These are phyloP conservation scores for Polygonum maritimum DNA, from an alignment of 148 eudicot species.

Conservation along the genomic window DNA sequence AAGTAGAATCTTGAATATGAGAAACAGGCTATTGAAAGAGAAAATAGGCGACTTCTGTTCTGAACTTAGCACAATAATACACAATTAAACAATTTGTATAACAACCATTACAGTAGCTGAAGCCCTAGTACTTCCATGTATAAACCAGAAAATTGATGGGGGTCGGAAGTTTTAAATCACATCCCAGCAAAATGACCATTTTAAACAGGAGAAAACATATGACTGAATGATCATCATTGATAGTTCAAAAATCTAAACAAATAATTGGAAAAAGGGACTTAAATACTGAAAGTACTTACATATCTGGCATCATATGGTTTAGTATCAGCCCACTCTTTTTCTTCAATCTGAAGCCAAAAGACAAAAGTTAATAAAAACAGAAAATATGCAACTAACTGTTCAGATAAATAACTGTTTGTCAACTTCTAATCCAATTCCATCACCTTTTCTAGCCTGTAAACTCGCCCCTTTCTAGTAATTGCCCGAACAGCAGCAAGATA, in stretches of 20 bases:
- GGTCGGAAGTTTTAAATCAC: neutral
- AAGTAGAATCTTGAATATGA: neutral
- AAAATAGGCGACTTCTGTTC: neutral
- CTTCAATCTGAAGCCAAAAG: slow-evolving; percentile 39
- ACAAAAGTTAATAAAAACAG: slow-evolving; percentile 7
- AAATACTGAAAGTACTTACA: slow-evolving; percentile 31
- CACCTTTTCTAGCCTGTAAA: slow-evolving; percentile 47
- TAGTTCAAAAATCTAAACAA: neutral
- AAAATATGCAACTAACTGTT: neutral
- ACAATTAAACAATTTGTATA: neutral
- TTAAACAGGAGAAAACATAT: neutral
- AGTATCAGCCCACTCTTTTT: slow-evolving; percentile 33
- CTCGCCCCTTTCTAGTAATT: slow-evolving; percentile 34
- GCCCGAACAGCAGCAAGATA: slow-evolving; percentile 34
- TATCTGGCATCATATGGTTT: slow-evolving; percentile 43
- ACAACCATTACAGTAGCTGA: neutral
- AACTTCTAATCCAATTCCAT: neutral
- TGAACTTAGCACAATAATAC: neutral
- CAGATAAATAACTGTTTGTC: neutral
- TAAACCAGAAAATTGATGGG: neutral
- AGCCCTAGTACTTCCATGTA: neutral
- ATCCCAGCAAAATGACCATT: neutral
- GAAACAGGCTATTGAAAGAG: neutral
- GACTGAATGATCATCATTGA: neutral
- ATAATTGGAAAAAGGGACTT: neutral